Evolutionary conservation across 148 eudicot species (phyloP), one percentile per base, ranked within the genome.

Genomic region (Fallopia convolvulus): DNA sequence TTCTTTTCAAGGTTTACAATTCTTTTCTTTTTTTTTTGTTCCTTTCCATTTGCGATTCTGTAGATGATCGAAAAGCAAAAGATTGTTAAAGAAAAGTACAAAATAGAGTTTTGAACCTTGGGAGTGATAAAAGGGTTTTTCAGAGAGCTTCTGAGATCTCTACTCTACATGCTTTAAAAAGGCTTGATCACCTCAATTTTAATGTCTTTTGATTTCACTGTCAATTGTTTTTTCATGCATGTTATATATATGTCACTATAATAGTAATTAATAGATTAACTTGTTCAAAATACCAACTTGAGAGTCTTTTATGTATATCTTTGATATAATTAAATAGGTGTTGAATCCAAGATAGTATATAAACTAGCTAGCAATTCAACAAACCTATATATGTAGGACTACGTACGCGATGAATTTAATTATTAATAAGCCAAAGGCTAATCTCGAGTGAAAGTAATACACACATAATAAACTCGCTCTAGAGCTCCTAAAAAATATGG

Each of bases 41-140:
- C 33, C 9, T 23, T 56, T 58, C 30, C 12, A 8, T 8, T 7
- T 63, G 30, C 17, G 36, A 61, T 10, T 23, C 26, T 23, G 20
- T 36, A 39, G 42, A 15, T 68, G 44, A 68, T 36, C 44, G 8
- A 33, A 32, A 68, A 68, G 72, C 72, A 33, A 68, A 68, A 68
- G 46, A 68, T 33, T 66, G 15, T 33, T 33, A 68, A 68, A 68
- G 46, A 68, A 68, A 68, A 68, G 72, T 17, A 6, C 18, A 1
- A n/a, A n/a, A n/a, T 39, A 68, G 15, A 20, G 44, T 44, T 68
- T 68, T 10, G 72, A 68, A 68, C 72, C 8, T 68, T 68, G 72
- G 72, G 33, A 68, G 72, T 68, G 72, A 68, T 33, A 15, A 68
- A 68, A 68, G 72, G 20, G 46, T 68, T 68, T 23, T 58, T 58